These are phyloP conservation scores for Sphaerulina populicola DNA, from an alignment of 2,329 filamentous ascomycete species.

Conservation along the genomic window DNA sequence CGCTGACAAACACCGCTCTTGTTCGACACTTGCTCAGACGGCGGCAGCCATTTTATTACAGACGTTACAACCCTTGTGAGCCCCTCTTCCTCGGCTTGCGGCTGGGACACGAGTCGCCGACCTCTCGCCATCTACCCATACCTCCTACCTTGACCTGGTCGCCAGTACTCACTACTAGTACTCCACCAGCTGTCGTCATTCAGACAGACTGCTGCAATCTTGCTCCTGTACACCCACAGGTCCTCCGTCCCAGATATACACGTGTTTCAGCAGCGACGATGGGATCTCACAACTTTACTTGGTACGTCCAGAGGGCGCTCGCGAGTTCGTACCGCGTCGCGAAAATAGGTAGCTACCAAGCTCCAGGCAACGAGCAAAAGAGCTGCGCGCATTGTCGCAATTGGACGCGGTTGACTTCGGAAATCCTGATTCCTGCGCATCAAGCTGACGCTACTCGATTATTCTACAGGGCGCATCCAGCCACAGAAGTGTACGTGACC, in stretches of 20 bases:
- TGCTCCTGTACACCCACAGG: slow-evolving; percentile 3
- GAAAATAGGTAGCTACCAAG: background rate
- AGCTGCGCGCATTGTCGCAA: slow-evolving; percentile 14
- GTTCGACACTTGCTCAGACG: background rate
- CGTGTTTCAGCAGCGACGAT: slow-evolving; percentile 36
- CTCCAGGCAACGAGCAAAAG: slow-evolving; percentile 10
- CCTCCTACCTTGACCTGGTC: slow-evolving; percentile 2
- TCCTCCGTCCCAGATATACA: background rate
- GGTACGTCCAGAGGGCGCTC: slow-evolving; percentile 45
- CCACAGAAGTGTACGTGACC: slow-evolving; percentile 84
- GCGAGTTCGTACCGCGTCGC: background rate
- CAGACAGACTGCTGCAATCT: background rate
- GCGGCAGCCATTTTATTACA: background rate
- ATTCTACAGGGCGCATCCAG: slow-evolving; percentile 47
- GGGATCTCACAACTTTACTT: slow-evolving; percentile 63
- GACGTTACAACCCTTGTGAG: background rate
- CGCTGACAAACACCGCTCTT: background rate
- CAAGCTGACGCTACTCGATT: slow-evolving; percentile 14
- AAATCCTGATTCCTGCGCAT: slow-evolving; percentile 14
- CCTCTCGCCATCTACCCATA: background rate
- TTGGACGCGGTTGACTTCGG: slow-evolving; percentile 3
- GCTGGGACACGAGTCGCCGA: background rate
- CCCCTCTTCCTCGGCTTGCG: slow-evolving; percentile 1
- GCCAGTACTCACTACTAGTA: background rate
- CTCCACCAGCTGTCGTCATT: slow-evolving; percentile 8